Evolutionary conservation across 805 yeast genomes (phyloP).

Genomic region (Metschnikowia similis): DNA sequence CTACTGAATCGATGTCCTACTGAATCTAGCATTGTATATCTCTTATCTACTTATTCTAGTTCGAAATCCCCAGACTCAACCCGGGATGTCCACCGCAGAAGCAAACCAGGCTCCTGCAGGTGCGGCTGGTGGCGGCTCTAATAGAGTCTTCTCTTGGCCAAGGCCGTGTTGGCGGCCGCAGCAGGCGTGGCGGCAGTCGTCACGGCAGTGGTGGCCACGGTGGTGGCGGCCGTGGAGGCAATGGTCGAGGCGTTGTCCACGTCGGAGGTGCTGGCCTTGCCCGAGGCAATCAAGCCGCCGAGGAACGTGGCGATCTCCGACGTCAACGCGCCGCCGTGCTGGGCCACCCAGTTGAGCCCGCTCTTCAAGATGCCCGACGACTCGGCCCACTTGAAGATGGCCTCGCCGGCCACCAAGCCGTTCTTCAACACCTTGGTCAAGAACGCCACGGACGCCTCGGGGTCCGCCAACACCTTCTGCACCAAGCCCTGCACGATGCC

Average conservation of each 20-base stretch:
- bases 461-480: constrained; percentile 35
- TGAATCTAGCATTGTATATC: no score
- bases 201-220: constrained; percentile 20
- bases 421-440: constrained; percentile 30
- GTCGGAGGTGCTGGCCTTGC: constrained; percentile 24
- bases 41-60: not conserved
- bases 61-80: not conserved
- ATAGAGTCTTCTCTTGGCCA: constrained; percentile 24
- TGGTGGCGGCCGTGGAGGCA: constrained; percentile 16
- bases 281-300: constrained; percentile 22
- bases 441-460: constrained; percentile 29
- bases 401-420: constrained; percentile 32
- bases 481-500: constrained; percentile 30
- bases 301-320: constrained; percentile 25
- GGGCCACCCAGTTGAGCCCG: constrained; percentile 22
- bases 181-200: constrained; percentile 20
- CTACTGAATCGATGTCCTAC: no score
- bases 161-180: constrained; percentile 19
- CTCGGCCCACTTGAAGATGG: constrained; percentile 36
- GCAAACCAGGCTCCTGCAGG: not conserved
- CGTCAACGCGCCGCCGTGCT: constrained; percentile 25
- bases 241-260: constrained; percentile 21
- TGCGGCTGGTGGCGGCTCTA: not conserved
- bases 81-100: not conserved
- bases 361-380: constrained; percentile 29